Evolutionary conservation across 768 basidiomycete genomes (phyloP).

Genomic region (Mycena epipterygia): DNA sequence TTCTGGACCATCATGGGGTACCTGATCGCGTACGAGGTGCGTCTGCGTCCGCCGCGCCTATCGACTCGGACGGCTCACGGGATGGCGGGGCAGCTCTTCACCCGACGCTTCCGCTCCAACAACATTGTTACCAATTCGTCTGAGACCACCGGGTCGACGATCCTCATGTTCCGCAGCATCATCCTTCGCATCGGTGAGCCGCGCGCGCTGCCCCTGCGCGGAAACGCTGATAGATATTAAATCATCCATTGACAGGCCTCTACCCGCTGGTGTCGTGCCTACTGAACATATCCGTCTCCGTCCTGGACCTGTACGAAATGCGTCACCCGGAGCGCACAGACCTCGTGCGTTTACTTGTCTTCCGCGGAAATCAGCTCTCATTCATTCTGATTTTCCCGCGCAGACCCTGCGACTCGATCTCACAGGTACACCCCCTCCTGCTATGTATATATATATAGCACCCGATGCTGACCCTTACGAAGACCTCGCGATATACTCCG

Average conservation of each 20-base stretch:
- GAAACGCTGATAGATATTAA: neutral
- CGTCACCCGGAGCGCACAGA: neutral
- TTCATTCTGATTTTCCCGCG: too few relatives aligned
- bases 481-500: conserved; percentile 5
- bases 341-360: neutral
- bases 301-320: neutral
- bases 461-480: too few relatives aligned
- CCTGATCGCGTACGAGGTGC: neutral
- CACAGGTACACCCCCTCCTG: neutral
- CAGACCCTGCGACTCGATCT: neutral
- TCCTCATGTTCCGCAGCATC: neutral
- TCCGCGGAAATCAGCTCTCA: neutral
- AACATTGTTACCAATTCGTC: neutral
- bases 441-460: too few relatives aligned
- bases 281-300: neutral
- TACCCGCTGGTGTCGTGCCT: neutral
- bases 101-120: neutral
- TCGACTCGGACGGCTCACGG: neutral
- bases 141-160: neutral
- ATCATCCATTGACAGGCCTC: neutral
- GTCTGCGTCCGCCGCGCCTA: neutral
- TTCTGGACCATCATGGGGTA: neutral
- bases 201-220: neutral
- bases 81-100: neutral
- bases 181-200: neutral